Evolutionary conservation across 495 filamentous ascomycete genomes (phyloP).

Genomic region (Penicillium samsonianum): DNA sequence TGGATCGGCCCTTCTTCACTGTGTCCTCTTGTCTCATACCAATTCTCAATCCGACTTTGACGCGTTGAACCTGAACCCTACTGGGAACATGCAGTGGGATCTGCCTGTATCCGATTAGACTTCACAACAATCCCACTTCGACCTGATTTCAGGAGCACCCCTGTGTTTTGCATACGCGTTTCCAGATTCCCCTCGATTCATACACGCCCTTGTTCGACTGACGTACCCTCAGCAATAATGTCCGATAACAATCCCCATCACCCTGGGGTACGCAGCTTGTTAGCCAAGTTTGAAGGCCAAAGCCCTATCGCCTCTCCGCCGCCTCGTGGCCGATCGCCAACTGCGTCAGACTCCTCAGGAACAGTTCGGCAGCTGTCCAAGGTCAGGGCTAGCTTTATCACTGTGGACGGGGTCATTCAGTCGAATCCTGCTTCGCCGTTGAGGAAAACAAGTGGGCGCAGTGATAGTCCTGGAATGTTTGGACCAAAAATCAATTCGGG

Average conservation of each 20-base stretch:
- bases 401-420: conserved; percentile 59
- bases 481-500: conserved; percentile 40
- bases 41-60: conserved; percentile 15
- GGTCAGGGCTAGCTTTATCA: conserved; percentile 81
- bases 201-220: conserved; percentile 22
- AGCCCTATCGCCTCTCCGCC: conserved; percentile 58
- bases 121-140: conserved; percentile 1
- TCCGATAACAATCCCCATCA: conserved; percentile 48
- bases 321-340: conserved; percentile 73
- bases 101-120: conserved; percentile 13
- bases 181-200: conserved; percentile 20
- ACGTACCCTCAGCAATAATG: conserved; percentile 38
- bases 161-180: conserved; percentile 23
- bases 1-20: conserved; percentile 27
- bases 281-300: conserved; percentile 83
- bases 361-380: conserved; percentile 67
- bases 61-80: conserved; percentile 8
- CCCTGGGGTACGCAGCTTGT: conserved; percentile 67
- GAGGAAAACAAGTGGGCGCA: conserved; percentile 38
- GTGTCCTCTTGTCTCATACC: conserved; percentile 15
- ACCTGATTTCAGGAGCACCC: conserved; percentile 11
- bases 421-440: conserved; percentile 38
- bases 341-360: conserved; percentile 46
- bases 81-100: conserved; percentile 17
- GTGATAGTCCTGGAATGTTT: conserved; percentile 36